Percentiles rank a stretch among this genome's conserved stretches.
These are phyloP conservation scores for Mangifera indica DNA, from an alignment of 345 rosid genomes.

Conservation along the genomic window DNA sequence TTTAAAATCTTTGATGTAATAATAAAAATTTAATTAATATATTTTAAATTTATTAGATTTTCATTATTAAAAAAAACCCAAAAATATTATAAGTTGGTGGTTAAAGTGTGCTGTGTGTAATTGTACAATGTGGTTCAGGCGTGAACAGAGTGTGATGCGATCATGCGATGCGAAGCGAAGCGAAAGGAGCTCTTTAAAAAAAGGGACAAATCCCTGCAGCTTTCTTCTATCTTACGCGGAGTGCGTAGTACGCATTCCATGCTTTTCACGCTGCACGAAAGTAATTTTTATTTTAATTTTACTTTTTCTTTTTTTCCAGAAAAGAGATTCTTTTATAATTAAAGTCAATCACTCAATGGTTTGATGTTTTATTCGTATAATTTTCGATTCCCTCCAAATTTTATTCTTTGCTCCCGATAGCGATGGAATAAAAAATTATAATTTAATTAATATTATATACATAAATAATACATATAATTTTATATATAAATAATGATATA, in stretches of 20 bases:
- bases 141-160: background rate
- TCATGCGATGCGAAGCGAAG: no score
- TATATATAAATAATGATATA: no score
- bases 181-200: background rate
- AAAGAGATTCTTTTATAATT: slow-evolving; percentile 7
- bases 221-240: slow-evolving; percentile 43
- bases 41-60: no score
- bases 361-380: background rate
- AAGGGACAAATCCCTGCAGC: background rate
- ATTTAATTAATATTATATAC: no score
- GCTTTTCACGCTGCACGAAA: slow-evolving; percentile 25
- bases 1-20: no score
- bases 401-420: background rate
- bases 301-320: background rate
- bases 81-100: no score
- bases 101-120: background rate
- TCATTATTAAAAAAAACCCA: no score
- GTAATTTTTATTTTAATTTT: background rate
- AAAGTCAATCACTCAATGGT: background rate
- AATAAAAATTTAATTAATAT: no score
- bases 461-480: no score
- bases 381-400: background rate
- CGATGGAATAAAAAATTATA: no score
- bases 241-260: slow-evolving; percentile 51
- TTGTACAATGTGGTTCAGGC: slow-evolving; percentile 8